Conservation (phyloP, 441 rosid genomes). For the Aquilaria agallochum region DNA sequence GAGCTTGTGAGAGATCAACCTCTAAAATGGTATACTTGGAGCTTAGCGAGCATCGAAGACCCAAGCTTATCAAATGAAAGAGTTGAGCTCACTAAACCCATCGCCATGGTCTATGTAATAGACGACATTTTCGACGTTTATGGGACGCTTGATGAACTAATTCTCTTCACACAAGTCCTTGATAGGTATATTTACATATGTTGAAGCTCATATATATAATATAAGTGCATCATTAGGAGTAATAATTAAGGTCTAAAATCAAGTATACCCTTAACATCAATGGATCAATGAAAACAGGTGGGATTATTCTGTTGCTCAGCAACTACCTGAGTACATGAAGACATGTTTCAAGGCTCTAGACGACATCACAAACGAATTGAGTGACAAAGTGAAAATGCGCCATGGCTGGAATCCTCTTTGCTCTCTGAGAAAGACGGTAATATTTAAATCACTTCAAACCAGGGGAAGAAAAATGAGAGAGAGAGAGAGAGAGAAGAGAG, state of each 20-base stretch:
- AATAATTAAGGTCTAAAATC: too few relatives aligned
- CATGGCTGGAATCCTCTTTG: slow-evolving; percentile 36
- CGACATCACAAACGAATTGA: slow-evolving; percentile 37
- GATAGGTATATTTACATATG: slow-evolving; percentile 19
- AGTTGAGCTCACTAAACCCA: slow-evolving; percentile 40
- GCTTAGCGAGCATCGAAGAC: slow-evolving; percentile 37
- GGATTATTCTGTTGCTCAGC: slow-evolving; percentile 27
- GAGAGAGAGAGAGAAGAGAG: too few relatives aligned
- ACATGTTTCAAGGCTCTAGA: slow-evolving; percentile 45
- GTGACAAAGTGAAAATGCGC: slow-evolving; percentile 23
- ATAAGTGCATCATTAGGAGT: slow-evolving; percentile 2
- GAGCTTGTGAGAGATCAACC: slow-evolving; percentile 46
- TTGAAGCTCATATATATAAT: neutral
- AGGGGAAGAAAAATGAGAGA: neutral
- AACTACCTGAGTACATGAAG: slow-evolving; percentile 40
- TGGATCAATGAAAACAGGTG: slow-evolving; percentile 26
- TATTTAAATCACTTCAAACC: neutral
- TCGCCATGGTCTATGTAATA: slow-evolving; percentile 36
- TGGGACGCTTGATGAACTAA: slow-evolving; percentile 41
- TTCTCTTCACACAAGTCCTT: slow-evolving; percentile 34
- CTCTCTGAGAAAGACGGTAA: slow-evolving; percentile 40
- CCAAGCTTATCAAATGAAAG: slow-evolving; percentile 38
- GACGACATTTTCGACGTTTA: slow-evolving; percentile 52
- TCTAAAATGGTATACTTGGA: slow-evolving; percentile 53
- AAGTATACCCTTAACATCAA: too few relatives aligned